Conservation (phyloP, 1,139 yeast species). For the Blastobotrys indianensis region DNA sequence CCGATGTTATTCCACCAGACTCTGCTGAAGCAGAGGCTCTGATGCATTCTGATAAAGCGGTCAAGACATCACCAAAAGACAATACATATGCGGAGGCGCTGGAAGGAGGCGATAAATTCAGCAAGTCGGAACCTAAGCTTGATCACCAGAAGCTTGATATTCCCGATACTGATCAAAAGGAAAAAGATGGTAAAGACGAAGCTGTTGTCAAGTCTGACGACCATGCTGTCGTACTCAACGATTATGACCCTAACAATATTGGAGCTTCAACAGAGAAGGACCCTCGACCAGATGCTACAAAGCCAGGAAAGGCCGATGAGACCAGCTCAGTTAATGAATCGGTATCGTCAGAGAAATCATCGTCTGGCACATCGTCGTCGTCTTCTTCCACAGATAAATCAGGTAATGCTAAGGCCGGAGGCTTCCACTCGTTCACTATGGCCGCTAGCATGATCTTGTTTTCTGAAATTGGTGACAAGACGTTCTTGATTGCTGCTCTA, state of each 20-base stretch:
- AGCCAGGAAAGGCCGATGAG: not conserved
- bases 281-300: not conserved
- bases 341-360: no score
- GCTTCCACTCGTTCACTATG: constrained; percentile 31
- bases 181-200: constrained; percentile 16
- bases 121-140: constrained; percentile 30
- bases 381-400: not conserved
- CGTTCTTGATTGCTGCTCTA: constrained; percentile 90
- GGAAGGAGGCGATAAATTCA: constrained; percentile 29
- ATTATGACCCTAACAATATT: constrained; percentile 36
- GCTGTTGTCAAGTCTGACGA: constrained; percentile 23
- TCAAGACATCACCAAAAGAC: constrained; percentile 36
- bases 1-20: constrained; percentile 30
- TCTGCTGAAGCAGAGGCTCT: constrained; percentile 29
- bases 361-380: not conserved
- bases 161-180: constrained; percentile 22
- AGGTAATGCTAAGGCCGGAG: constrained; percentile 1
- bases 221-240: constrained; percentile 34
- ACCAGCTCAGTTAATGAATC: not conserved
- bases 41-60: constrained; percentile 29
- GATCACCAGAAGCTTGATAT: constrained; percentile 25
- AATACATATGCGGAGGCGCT: constrained; percentile 25
- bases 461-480: constrained; percentile 95
- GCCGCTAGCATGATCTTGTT: constrained; percentile 67
- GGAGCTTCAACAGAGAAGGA: constrained; percentile 29